Evolutionary conservation across 108 stramenopile genomes (phyloP).

Genomic region (Pseudonitzschia multistriata): DNA sequence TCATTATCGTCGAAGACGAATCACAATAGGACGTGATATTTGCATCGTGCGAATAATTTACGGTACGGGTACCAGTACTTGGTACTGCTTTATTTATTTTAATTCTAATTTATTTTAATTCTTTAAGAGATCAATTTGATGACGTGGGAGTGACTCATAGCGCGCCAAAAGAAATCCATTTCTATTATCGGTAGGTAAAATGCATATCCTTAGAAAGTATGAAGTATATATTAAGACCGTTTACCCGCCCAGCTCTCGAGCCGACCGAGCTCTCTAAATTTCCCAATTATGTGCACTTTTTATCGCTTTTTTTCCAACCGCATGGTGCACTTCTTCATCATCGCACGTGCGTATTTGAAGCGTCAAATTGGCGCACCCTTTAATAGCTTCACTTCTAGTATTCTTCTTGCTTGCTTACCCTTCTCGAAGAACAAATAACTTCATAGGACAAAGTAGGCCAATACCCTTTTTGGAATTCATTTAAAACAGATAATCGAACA

Average conservation of each 20-base stretch:
- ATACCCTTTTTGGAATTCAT: too few species aligned
- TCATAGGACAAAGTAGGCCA: too few species aligned
- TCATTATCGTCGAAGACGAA: too few species aligned
- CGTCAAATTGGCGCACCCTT: neutral
- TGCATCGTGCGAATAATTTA: too few species aligned
- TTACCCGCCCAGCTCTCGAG: neutral
- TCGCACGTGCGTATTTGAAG: too few species aligned
- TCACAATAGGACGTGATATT: too few species aligned
- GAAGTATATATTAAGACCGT: neutral
- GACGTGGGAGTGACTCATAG: neutral
- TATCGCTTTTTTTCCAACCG: neutral
- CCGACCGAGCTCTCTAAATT: neutral
- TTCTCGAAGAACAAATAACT: too few species aligned
- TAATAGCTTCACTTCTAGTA: neutral
- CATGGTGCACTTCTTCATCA: constrained; percentile 1
- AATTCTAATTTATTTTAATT: too few species aligned
- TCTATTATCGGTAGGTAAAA: neutral
- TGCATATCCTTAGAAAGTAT: neutral
- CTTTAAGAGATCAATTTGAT: neutral
- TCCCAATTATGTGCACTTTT: neutral
- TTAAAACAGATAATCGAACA: too few species aligned
- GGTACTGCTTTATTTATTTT: too few species aligned
- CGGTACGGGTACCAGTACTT: too few species aligned
- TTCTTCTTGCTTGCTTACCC: neutral
- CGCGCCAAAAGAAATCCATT: neutral